Percentiles rank a stretch among this genome's conserved stretches.
phyloP scores from a whole-genome alignment of 257 asterid genomes.

The Sherardia arvensis region DNA sequence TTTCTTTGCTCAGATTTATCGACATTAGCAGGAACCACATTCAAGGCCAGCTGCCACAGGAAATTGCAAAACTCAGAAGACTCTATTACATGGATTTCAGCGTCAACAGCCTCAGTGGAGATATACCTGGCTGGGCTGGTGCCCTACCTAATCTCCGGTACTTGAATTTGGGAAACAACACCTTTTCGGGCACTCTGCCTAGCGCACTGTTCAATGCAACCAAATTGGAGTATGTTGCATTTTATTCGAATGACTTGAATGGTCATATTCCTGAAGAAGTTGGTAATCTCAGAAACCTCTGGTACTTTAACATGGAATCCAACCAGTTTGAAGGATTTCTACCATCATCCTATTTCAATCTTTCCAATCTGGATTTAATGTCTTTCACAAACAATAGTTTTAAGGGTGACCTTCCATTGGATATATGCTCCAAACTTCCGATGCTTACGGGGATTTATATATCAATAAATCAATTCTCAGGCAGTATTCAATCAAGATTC shows the following conservation, averaged over 20 bases:
- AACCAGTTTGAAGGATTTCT: slow-evolving; percentile 15
- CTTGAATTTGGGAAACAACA: not conserved
- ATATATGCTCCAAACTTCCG: too few species aligned
- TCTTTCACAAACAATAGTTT: not conserved
- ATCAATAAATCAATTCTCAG: too few species aligned
- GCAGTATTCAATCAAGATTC: too few species aligned
- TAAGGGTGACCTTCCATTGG: slow-evolving; percentile 13
- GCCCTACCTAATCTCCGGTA: slow-evolving; percentile 7
- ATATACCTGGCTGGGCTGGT: slow-evolving; percentile 12
- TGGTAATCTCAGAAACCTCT: too few species aligned
- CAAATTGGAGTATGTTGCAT: too few species aligned
- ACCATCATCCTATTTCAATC: slow-evolving; percentile 12
- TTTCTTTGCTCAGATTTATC: slow-evolving; percentile 16
- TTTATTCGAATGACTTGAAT: too few species aligned
- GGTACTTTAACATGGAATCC: too few species aligned
- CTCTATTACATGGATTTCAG: slow-evolving; percentile 5
- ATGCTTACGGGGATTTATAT: too few species aligned
- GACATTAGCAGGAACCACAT: slow-evolving; percentile 18
- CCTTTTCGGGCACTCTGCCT: slow-evolving; percentile 16
- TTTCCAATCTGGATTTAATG: slow-evolving; percentile 5
- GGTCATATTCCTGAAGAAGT: too few species aligned
- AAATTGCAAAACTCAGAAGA: not conserved
- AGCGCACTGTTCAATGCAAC: slow-evolving; percentile 4
- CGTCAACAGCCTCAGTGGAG: slow-evolving; percentile 15
- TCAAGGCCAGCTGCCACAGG: slow-evolving; percentile 16